These are phyloP conservation scores for Cutaneotrichosporon sp. DNA, from an alignment of 1,284 basidiomycete species.

Conservation along the genomic window DNA sequence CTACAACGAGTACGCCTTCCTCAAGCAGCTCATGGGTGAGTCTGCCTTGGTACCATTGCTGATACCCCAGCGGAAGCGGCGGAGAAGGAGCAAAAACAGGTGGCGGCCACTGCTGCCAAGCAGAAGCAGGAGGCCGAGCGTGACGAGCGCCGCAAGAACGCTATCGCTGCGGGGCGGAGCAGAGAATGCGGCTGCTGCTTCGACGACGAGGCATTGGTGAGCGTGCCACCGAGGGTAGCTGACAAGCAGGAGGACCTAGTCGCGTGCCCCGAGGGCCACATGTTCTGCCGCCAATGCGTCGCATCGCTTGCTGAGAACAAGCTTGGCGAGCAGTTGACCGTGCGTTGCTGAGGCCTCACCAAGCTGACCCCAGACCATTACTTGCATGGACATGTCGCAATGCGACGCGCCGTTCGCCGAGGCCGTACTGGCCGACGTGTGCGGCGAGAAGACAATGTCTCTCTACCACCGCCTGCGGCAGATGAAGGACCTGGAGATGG, in stretches of 20 bases:
- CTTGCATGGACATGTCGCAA: conserved; percentile 77
- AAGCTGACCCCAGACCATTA: conserved; percentile 57
- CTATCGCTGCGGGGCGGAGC: conserved; percentile 56
- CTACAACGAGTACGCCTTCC: conserved; percentile 7
- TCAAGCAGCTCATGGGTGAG: conserved; percentile 19
- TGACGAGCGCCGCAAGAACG: conserved; percentile 50
- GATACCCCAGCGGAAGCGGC: conserved; percentile 7
- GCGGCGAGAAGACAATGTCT: conserved; percentile 61
- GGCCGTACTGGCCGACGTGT: conserved; percentile 63
- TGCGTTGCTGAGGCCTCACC: conserved; percentile 28
- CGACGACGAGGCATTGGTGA: conserved; percentile 66
- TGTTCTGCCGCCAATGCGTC: conserved; percentile 68
- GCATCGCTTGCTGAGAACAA: conserved; percentile 51
- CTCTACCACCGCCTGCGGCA: conserved; percentile 74
- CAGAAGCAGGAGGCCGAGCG: conserved; percentile 28
- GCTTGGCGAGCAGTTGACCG: conserved; percentile 52
- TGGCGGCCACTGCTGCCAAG: conserved; percentile 36
- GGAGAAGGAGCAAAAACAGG: conserved; percentile 28
- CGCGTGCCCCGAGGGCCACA: conserved; percentile 78
- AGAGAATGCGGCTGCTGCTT: conserved; percentile 86
- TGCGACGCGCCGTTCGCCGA: conserved; percentile 70
- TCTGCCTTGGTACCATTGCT: background rate
- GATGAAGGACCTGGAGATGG: conserved; percentile 72
- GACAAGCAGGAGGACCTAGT: conserved; percentile 68
- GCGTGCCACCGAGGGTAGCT: conserved; percentile 41